These are phyloP conservation scores for Coniochaeta sp. DNA, from an alignment of 2,329 filamentous ascomycete genomes.

Conservation along the genomic window DNA sequence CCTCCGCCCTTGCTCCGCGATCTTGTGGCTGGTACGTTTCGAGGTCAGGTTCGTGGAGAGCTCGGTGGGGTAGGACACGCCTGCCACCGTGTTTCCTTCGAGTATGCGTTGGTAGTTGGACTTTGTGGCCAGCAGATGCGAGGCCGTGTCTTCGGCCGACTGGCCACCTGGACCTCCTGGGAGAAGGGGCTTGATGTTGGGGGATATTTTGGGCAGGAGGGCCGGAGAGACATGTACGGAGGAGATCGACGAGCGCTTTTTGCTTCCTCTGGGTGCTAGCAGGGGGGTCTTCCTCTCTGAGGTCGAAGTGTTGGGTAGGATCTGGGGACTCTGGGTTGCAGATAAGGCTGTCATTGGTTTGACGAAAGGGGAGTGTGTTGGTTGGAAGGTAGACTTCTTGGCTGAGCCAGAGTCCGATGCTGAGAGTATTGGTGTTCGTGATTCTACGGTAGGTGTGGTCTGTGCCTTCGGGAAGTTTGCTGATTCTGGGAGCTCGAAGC, in stretches of 20 bases:
- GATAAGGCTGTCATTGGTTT: conserved; percentile 35
- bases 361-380: conserved; percentile 37
- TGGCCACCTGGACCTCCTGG: conserved; percentile 33
- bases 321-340: conserved; percentile 60
- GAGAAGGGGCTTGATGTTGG: conserved; percentile 85
- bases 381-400: conserved; percentile 43
- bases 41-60: conserved; percentile 90
- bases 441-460: conserved; percentile 29
- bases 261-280: conserved; percentile 47
- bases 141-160: conserved; percentile 51
- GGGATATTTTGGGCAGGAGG: conserved; percentile 80
- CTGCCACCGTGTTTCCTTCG: conserved; percentile 84
- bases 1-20: conserved; percentile 89
- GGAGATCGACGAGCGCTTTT: conserved; percentile 64
- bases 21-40: conserved; percentile 95
- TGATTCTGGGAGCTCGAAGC: conserved; percentile 66
- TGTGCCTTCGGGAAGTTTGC: conserved; percentile 39
- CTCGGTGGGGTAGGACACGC: conserved; percentile 83
- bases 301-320: conserved; percentile 33
- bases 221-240: conserved; percentile 80
- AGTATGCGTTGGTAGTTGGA: conserved; percentile 98
- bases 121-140: conserved; percentile 80
- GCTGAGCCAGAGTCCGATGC: conserved; percentile 28
- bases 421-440: not conserved
- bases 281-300: conserved; percentile 47